phyloP scores from a whole-genome alignment of 345 rosid genomes.

The Gossypium mustelinum region DNA sequence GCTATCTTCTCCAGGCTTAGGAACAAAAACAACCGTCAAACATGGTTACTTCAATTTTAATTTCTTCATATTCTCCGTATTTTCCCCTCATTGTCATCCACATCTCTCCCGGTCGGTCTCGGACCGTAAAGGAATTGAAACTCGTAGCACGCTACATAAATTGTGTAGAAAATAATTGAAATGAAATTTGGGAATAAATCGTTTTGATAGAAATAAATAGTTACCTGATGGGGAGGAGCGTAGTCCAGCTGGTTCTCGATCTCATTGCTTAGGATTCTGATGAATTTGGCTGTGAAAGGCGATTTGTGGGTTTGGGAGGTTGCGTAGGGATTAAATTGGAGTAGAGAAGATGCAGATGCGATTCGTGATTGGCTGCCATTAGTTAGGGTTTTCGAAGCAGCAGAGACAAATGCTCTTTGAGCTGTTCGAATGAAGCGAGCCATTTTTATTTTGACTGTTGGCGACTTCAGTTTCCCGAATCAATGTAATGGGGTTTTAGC shows the following conservation, averaged over 20 bases:
- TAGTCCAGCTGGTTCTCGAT: constrained; percentile 55
- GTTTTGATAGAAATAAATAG: not conserved
- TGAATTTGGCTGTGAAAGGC: constrained; percentile 53
- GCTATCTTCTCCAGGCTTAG: constrained; percentile 45
- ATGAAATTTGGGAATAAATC: not conserved
- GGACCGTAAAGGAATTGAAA: constrained; percentile 49
- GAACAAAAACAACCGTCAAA: constrained; percentile 53
- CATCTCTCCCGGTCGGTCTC: constrained; percentile 52
- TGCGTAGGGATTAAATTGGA: not conserved
- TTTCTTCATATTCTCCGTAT: constrained; percentile 38
- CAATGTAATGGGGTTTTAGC: not conserved
- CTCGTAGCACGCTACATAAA: constrained; percentile 41
- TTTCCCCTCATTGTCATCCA: constrained; percentile 50
- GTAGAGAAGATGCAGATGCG: not conserved
- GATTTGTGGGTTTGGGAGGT: constrained; percentile 31
- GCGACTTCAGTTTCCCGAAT: not conserved
- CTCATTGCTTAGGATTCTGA: constrained; percentile 56
- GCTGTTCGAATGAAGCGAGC: not conserved
- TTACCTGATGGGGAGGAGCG: constrained; percentile 58
- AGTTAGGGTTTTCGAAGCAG: not conserved
- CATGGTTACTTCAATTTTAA: constrained; percentile 62
- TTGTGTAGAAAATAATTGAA: not conserved
- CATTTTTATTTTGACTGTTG: not conserved
- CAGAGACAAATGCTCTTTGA: not conserved
- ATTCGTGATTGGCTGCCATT: not conserved